These are phyloP conservation scores for Cryptococcus sp. DNA, from an alignment of 1,284 basidiomycete species.

Conservation along the genomic window DNA sequence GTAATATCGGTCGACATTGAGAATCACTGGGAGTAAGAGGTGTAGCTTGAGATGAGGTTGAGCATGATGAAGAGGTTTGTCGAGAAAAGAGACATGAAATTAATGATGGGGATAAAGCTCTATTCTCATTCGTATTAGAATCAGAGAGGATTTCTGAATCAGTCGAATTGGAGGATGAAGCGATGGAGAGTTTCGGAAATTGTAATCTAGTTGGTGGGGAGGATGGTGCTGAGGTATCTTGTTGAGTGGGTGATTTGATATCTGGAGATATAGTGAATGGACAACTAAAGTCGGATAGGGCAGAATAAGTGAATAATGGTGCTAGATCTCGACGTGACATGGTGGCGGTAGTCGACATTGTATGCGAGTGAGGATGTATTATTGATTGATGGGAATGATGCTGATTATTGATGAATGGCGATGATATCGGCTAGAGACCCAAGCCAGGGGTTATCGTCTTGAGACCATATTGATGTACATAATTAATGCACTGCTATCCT, in stretches of 20 bases:
- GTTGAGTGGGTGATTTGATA: not conserved
- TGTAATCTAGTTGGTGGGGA: not conserved
- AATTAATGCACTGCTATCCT: no score
- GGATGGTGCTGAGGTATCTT: not conserved
- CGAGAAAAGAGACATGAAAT: conserved; percentile 2
- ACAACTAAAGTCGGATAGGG: not conserved
- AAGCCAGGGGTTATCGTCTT: no score
- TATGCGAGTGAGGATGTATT: no score
- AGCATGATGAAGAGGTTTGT: conserved; percentile 17
- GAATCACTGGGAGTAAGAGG: conserved; percentile 3
- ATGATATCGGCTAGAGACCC: no score
- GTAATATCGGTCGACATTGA: conserved; percentile 3
- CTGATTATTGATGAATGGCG: no score
- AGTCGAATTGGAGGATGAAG: conserved; percentile 2
- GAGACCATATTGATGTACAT: no score
- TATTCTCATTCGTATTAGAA: not conserved
- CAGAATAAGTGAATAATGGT: not conserved
- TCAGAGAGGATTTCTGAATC: conserved; percentile 8
- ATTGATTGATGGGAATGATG: no score
- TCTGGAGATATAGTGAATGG: not conserved
- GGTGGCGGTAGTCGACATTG: not conserved
- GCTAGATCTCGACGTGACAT: not conserved
- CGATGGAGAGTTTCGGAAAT: conserved; percentile 36
- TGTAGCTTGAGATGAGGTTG: conserved; percentile 1
- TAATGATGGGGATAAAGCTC: conserved; percentile 1